These are phyloP conservation scores for Trapa bicornis DNA, from an alignment of 345 rosid genomes.

Conservation along the genomic window DNA sequence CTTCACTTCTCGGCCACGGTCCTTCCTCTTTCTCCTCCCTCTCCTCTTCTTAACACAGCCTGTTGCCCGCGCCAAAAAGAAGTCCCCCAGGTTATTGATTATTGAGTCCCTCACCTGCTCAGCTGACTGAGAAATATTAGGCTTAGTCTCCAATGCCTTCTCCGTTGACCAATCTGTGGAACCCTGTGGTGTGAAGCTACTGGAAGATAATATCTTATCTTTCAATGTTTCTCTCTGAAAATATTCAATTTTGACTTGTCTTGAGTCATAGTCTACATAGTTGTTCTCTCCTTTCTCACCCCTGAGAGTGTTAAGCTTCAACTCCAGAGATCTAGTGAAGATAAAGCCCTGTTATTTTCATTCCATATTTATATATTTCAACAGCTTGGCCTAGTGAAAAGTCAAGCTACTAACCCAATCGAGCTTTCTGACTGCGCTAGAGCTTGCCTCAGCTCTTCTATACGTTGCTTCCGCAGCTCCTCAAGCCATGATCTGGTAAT, in stretches of 20 bases:
- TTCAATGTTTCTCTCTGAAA: conserved; percentile 49
- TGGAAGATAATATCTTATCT: conserved; percentile 44
- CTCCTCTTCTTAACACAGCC: conserved; percentile 44
- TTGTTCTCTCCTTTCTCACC: conserved; percentile 37
- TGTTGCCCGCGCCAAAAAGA: conserved; percentile 28
- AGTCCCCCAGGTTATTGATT: conserved; percentile 21
- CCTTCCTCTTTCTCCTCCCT: conserved; percentile 78
- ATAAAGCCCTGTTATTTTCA: background rate
- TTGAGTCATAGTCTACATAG: conserved; percentile 35
- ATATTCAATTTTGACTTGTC: conserved; percentile 40
- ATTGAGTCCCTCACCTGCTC: conserved; percentile 23
- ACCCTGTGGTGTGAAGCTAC: conserved; percentile 65
- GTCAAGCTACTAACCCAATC: conserved; percentile 47
- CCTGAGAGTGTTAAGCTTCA: conserved; percentile 57
- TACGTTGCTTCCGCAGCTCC: conserved; percentile 68
- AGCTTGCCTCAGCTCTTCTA: conserved; percentile 60
- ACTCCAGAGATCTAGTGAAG: conserved; percentile 52
- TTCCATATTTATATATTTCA: background rate
- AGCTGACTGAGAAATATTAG: conserved; percentile 15
- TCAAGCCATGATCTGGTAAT: conserved; percentile 60
- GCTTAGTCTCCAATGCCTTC: conserved; percentile 29
- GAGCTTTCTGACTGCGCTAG: conserved; percentile 59
- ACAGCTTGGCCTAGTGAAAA: background rate
- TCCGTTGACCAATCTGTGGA: conserved; percentile 44
- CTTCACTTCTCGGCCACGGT: conserved; percentile 40